These are phyloP conservation scores for Glaciozyma antarctica DNA, from an alignment of 768 basidiomycete genomes.

Conservation along the genomic window DNA sequence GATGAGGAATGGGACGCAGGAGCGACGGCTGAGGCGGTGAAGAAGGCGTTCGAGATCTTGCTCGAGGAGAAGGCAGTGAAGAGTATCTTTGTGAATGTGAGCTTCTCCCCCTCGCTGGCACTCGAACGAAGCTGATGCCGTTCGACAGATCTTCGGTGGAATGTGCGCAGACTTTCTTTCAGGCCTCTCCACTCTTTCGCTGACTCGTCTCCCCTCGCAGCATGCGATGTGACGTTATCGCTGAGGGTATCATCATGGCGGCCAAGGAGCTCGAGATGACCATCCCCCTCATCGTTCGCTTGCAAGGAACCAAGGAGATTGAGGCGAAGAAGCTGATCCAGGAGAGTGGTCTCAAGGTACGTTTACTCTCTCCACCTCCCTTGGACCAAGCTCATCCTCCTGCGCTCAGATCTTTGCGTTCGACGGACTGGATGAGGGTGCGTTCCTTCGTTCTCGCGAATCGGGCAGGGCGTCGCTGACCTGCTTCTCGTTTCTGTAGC, in stretches of 20 bases:
- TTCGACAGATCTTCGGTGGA: constrained; percentile 94
- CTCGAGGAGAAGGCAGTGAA: constrained; percentile 84
- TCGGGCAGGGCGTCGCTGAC: no score
- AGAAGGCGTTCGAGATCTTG: constrained; percentile 97
- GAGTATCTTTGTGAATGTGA: constrained; percentile 89
- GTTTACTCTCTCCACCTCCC: background rate
- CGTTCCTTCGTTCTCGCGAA: constrained; percentile 34
- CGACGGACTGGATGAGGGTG: constrained; percentile 87
- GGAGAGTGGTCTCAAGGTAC: constrained; percentile 61
- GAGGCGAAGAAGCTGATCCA: constrained; percentile 79
- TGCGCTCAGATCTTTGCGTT: constrained; percentile 66
- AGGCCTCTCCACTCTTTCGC: background rate
- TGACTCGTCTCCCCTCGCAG: constrained; percentile 49
- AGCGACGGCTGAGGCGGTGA: constrained; percentile 98
- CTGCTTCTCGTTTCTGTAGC: background rate
- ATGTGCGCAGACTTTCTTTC: constrained; percentile 37
- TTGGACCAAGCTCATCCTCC: background rate
- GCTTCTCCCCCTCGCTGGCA: constrained; percentile 46
- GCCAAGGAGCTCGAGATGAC: constrained; percentile 77
- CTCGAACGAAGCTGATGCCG: constrained; percentile 80
- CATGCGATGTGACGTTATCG: constrained; percentile 98
- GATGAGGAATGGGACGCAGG: constrained; percentile 42
- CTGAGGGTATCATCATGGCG: constrained; percentile 96
- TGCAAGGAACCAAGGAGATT: constrained; percentile 92
- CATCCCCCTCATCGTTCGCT: constrained; percentile 82